Percentiles rank a stretch among this genome's conserved stretches.
Conservation (phyloP, 1,284 basidiomycete species). For the Austroboletus niveus region DNA sequence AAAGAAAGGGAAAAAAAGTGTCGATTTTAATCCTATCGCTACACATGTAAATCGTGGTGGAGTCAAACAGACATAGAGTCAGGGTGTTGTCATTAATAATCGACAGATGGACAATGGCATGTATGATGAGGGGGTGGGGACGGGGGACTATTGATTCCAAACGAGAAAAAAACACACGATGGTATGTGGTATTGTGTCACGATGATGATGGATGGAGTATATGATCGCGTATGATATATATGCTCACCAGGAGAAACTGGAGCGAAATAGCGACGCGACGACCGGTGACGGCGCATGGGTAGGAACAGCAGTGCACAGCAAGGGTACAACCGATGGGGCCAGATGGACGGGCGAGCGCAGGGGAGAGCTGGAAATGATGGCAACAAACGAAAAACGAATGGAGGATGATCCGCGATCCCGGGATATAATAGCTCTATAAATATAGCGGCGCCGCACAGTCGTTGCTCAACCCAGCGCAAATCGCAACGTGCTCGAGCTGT, state of each 20-base stretch:
- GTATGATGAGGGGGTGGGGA: neutral
- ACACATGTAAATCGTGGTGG: slow-evolving; percentile 6
- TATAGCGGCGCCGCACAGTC: slow-evolving; percentile 5
- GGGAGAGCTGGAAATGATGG: neutral
- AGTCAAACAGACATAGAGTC: slow-evolving; percentile 1
- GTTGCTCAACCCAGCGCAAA: slow-evolving; percentile 28
- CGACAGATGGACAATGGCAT: neutral
- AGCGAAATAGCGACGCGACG: neutral
- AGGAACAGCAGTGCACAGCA: slow-evolving; percentile 1
- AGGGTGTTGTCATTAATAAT: slow-evolving; percentile 3
- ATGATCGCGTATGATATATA: slow-evolving; percentile 5
- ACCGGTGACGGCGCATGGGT: slow-evolving; percentile 5
- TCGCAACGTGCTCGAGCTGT: slow-evolving; percentile 29
- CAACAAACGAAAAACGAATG: neutral
- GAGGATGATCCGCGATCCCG: slow-evolving; percentile 5
- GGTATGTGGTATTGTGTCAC: slow-evolving; percentile 1
- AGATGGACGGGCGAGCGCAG: neutral
- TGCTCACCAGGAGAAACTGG: slow-evolving; percentile 7
- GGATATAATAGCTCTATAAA: slow-evolving; percentile 28
- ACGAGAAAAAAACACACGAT: slow-evolving; percentile 3
- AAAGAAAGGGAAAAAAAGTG: neutral
- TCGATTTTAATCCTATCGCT: slow-evolving; percentile 16
- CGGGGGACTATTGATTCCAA: slow-evolving; percentile 7
- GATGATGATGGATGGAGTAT: slow-evolving; percentile 5
- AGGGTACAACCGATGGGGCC: neutral